A percentile compares a stretch with the other conserved stretches of the same genome.
These are phyloP conservation scores for Alternaria solani DNA, from an alignment of 2,329 filamentous ascomycete genomes.

Conservation along the genomic window DNA sequence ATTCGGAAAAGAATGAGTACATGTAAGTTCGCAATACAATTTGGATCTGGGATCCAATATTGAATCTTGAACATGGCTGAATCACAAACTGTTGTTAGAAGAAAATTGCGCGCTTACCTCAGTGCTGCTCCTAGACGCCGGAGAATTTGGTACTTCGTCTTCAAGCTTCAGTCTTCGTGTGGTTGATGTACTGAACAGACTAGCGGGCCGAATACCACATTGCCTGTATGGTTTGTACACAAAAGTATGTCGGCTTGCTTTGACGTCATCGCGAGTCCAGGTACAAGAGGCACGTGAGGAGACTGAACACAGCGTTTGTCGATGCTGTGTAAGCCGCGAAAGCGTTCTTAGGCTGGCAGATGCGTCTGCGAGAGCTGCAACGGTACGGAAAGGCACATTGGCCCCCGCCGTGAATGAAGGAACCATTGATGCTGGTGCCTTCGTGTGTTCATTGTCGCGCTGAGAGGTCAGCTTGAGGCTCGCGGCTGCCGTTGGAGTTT, in stretches of 20 bases:
- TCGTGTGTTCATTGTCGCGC: conserved; percentile 16
- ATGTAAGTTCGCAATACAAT: background rate
- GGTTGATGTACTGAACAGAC: conserved; percentile 32
- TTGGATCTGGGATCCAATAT: no score
- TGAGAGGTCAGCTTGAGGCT: conserved; percentile 16
- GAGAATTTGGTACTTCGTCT: conserved; percentile 15
- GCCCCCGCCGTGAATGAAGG: conserved; percentile 27
- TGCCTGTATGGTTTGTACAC: conserved; percentile 5
- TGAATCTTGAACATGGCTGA: background rate
- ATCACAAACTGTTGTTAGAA: background rate
- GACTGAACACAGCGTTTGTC: conserved; percentile 27
- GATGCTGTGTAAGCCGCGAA: conserved; percentile 20
- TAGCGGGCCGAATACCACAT: conserved; percentile 5
- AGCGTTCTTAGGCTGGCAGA: conserved; percentile 14
- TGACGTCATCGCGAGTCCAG: conserved; percentile 24
- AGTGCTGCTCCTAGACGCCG: conserved; percentile 5
- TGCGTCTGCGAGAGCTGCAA: conserved; percentile 15
- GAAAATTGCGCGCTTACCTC: conserved; percentile 24
- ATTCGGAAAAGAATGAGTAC: background rate
- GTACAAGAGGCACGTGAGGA: conserved; percentile 45
- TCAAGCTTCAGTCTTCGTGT: conserved; percentile 16
- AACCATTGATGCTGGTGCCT: conserved; percentile 17
- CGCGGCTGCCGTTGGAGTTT: conserved; percentile 10
- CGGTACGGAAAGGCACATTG: conserved; percentile 20
- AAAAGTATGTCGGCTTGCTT: conserved; percentile 5